These are phyloP conservation scores for Akanthomyces dipterigenus DNA, from an alignment of 2,329 filamentous ascomycete genomes.

Conservation along the genomic window DNA sequence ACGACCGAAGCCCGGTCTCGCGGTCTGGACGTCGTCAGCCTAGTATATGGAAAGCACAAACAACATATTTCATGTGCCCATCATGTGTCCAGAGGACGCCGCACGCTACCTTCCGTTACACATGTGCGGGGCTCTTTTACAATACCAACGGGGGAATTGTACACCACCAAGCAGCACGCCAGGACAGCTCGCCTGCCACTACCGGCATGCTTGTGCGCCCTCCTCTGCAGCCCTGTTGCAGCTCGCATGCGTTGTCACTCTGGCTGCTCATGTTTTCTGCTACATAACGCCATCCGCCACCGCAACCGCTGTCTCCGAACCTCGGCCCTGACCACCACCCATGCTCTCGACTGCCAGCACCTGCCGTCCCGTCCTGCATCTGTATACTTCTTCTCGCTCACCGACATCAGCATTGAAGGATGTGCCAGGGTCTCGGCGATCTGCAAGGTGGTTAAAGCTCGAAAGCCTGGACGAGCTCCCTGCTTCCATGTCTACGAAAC, in stretches of 20 bases:
- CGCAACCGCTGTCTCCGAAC: neutral
- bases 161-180: neutral
- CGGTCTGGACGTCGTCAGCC: neutral
- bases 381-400: neutral
- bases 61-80: neutral
- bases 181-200: neutral
- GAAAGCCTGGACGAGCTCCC: neutral
- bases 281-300: neutral
- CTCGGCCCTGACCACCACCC: neutral
- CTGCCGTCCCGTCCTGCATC: slow-evolving; percentile 1
- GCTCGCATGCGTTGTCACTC: neutral
- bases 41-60: neutral
- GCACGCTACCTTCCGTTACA: neutral
- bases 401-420: neutral
- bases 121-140: neutral
- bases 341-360: neutral
- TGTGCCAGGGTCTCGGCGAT: neutral
- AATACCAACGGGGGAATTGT: slow-evolving; percentile 1
- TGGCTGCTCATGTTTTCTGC: neutral
- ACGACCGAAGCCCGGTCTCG: neutral
- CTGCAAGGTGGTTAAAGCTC: neutral
- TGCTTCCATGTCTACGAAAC: slow-evolving; percentile 5
- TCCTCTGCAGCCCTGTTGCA: slow-evolving; percentile 6
- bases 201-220: neutral
- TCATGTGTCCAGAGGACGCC: neutral